Evolutionary conservation across 352 stramenopile genomes (phyloP).

Genomic region (Sclerospora graminicola): DNA sequence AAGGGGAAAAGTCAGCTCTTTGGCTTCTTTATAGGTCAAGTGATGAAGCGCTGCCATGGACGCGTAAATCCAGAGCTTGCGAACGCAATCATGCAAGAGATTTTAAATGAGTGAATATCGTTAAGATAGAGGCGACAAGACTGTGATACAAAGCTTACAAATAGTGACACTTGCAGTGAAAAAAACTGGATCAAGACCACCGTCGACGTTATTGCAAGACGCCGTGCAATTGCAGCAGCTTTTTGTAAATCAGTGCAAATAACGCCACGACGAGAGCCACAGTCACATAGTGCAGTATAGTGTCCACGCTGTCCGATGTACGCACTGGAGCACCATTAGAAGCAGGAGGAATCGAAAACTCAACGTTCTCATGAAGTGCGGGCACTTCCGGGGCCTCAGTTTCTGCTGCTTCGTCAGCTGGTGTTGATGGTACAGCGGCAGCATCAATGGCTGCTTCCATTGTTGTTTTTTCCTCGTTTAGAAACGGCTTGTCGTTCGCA

Average conservation of each 20-base stretch:
- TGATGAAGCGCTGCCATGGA: conserved; percentile 85
- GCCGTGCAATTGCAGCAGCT: conserved; percentile 67
- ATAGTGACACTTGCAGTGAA: not conserved
- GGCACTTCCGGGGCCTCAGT: conserved; percentile 1
- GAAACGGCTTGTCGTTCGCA: no score
- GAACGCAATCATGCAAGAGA: conserved; percentile 51
- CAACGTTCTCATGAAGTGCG: conserved; percentile 5
- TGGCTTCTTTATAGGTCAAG: conserved; percentile 91
- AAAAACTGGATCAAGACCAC: not conserved
- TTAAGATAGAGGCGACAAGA: conserved; percentile 10
- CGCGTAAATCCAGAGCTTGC: conserved; percentile 80
- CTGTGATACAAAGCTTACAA: no score
- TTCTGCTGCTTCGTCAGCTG: conserved; percentile 1
- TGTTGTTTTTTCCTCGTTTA: no score
- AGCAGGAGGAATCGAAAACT: conserved; percentile 7
- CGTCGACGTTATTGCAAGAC: conserved; percentile 37
- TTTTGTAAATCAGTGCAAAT: conserved; percentile 72
- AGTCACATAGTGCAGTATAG: conserved; percentile 59
- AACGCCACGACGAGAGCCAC: conserved; percentile 52
- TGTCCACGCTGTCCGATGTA: conserved; percentile 39
- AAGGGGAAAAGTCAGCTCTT: conserved; percentile 89
- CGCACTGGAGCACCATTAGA: conserved; percentile 13
- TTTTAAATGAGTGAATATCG: conserved; percentile 27
- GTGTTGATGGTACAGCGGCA: no score
- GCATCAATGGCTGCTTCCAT: no score